Evolutionary conservation across 2,329 filamentous ascomycete genomes (phyloP).

Genomic region (Botrytis elliptica): DNA sequence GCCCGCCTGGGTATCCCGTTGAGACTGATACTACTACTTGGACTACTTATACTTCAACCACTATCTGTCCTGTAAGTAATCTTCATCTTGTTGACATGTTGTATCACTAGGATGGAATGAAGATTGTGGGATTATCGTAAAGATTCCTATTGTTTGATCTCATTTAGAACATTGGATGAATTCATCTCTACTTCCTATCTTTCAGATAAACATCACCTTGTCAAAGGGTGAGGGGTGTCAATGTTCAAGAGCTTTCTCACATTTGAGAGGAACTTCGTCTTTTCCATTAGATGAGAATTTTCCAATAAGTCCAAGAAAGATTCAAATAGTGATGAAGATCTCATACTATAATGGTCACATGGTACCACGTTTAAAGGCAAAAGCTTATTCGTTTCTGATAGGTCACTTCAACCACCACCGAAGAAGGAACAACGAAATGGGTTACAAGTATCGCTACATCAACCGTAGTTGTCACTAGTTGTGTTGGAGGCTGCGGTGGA

Average conservation of each 20-base stretch:
- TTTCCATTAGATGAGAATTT: neutral
- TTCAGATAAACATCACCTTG: neutral
- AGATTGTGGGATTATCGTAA: neutral
- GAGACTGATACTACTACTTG: constrained; percentile 16
- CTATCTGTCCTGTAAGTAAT: constrained; percentile 16
- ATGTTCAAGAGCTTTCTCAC: neutral
- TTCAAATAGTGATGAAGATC: neutral
- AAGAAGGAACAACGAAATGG: constrained; percentile 7
- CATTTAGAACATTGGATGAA: neutral
- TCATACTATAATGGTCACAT: neutral
- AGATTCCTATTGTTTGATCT: neutral
- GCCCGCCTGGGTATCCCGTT: constrained; percentile 3
- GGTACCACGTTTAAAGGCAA: neutral
- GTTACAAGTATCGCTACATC: constrained; percentile 14
- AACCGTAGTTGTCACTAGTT: constrained; percentile 13
- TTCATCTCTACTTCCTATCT: neutral
- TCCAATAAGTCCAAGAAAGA: too few species aligned
- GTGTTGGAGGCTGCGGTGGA: constrained; percentile 18
- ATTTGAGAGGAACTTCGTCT: neutral
- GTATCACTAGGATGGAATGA: neutral
- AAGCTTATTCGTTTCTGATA: constrained; percentile 1
- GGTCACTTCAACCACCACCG: constrained; percentile 15
- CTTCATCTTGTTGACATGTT: neutral
- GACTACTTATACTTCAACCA: constrained; percentile 20
- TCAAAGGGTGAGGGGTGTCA: neutral